Conservation (phyloP, 2,329 filamentous ascomycete species). For the Diaporthe sp. region DNA sequence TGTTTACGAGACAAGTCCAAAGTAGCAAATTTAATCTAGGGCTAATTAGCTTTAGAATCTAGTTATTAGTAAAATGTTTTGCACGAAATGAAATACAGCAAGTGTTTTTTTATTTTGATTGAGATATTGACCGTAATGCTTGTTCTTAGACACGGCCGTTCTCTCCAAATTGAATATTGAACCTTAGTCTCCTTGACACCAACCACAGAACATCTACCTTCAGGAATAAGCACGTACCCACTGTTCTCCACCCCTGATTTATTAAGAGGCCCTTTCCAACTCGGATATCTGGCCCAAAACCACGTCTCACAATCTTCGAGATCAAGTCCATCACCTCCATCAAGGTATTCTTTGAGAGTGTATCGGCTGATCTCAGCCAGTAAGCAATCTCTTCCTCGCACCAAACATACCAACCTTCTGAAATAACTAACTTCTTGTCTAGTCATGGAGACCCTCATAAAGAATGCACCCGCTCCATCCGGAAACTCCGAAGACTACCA, state of each 20-base stretch:
- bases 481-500: not conserved
- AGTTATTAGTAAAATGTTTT: not conserved
- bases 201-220: not conserved
- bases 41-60: not conserved
- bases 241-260: not conserved
- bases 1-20: not conserved
- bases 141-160: not conserved
- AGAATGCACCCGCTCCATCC: too few relatives aligned
- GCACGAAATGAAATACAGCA: not conserved
- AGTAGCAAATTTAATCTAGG: not conserved
- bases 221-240: not conserved
- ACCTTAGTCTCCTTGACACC: too few relatives aligned
- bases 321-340: not conserved
- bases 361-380: not conserved
- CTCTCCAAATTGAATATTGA: not conserved
- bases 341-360: not conserved
- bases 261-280: not conserved
- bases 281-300: not conserved
- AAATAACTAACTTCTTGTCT: not conserved
- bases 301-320: not conserved
- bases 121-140: not conserved
- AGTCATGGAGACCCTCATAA: not conserved
- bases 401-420: not conserved
- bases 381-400: not conserved
- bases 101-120: not conserved